Percentiles rank a stretch among this genome's conserved stretches.
Conservation (phyloP, 176 grass and related monocot genomes). For the Eragrostis nindensis region DNA sequence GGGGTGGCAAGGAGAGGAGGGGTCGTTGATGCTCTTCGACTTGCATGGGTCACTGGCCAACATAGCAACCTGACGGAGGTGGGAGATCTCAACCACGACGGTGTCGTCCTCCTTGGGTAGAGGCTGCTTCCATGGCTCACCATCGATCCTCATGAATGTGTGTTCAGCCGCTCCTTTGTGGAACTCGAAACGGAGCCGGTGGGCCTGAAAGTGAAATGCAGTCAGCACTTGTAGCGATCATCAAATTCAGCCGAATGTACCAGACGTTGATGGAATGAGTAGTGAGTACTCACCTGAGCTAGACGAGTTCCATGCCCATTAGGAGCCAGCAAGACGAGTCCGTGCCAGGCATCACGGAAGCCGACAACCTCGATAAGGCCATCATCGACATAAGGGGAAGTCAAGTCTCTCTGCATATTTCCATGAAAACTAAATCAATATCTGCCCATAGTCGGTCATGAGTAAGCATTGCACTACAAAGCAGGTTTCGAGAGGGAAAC, state of each 20-base stretch:
- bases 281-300: too few species aligned
- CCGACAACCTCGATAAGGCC: slow-evolving; percentile 43
- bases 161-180: too few species aligned
- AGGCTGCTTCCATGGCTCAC: too few species aligned
- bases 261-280: too few species aligned
- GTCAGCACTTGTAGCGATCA: too few species aligned
- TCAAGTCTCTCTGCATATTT: slow-evolving; percentile 71
- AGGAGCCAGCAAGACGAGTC: too few species aligned
- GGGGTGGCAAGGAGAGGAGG: slow-evolving; percentile 24
- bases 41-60: slow-evolving; percentile 61
- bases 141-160: too few species aligned
- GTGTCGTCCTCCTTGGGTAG: slow-evolving; percentile 35
- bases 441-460: background rate
- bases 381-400: slow-evolving; percentile 78
- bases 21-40: slow-evolving; percentile 67
- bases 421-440: slow-evolving; percentile 23
- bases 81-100: slow-evolving; percentile 79
- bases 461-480: background rate
- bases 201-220: too few species aligned
- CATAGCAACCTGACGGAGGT: slow-evolving; percentile 82
- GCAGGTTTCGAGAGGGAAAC: slow-evolving; percentile 32
- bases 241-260: background rate
- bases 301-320: too few species aligned
- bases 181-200: too few species aligned
- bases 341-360: too few species aligned